Evolutionary conservation across 2,329 filamentous ascomycete species (phyloP).

Genomic region (Coniochaeta sp.): DNA sequence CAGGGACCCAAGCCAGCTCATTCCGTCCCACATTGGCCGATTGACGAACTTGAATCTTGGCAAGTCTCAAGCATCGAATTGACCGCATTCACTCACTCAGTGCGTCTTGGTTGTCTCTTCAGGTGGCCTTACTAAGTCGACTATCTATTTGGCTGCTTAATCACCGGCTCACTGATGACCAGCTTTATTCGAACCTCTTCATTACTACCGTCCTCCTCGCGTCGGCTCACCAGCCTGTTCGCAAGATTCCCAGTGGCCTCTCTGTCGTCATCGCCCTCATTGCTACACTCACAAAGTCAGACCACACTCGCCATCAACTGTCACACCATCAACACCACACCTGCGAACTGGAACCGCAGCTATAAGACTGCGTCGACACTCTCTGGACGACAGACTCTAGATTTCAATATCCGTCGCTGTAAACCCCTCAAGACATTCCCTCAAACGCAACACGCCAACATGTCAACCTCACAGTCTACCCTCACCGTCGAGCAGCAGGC

Average conservation of each 20-base stretch:
- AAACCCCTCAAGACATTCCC: neutral
- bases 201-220: neutral
- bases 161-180: neutral
- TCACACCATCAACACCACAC: neutral
- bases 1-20: too few species aligned
- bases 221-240: neutral
- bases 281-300: neutral
- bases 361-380: neutral
- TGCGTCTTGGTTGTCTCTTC: too few species aligned
- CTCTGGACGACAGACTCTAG: too few species aligned
- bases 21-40: too few species aligned
- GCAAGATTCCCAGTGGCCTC: neutral
- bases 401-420: neutral
- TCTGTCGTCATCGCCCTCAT: neutral
- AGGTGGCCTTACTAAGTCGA: neutral
- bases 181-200: neutral
- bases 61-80: too few species aligned
- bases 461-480: neutral
- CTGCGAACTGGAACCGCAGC: neutral
- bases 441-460: neutral
- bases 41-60: too few species aligned
- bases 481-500: conserved; percentile 14
- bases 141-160: neutral
- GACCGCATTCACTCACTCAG: too few species aligned
- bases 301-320: neutral